Evolutionary conservation across 169 alveolate species (phyloP).

Genomic region (Eimeria praecox): DNA sequence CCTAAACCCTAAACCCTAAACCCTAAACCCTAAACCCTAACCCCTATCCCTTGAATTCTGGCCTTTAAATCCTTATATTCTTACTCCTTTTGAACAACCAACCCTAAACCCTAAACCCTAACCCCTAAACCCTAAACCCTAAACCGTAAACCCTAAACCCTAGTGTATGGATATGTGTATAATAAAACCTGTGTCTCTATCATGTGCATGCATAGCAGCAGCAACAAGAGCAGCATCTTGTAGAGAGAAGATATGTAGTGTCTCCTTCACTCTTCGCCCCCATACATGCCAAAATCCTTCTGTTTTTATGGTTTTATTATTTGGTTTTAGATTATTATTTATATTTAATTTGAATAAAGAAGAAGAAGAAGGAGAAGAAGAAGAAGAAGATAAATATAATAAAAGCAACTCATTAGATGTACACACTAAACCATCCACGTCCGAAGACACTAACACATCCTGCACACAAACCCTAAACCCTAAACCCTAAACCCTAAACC

Average conservation of each 20-base stretch:
- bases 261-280: constrained; percentile 17
- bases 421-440: constrained; percentile 31
- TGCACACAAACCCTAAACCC: constrained; percentile 23
- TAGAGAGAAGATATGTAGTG: not conserved
- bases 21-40: not conserved
- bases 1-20: not conserved
- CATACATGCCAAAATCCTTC: constrained; percentile 10
- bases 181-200: constrained; percentile 52
- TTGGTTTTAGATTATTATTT: too few species aligned
- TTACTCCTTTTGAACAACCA: not conserved
- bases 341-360: too few species aligned
- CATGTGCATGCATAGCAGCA: constrained; percentile 31
- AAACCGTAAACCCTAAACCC: constrained; percentile 3
- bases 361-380: not conserved
- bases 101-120: not conserved
- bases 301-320: not conserved
- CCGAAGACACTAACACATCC: constrained; percentile 68
- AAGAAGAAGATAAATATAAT: not conserved
- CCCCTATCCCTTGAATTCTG: not conserved
- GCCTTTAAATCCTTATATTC: not conserved
- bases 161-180: not conserved
- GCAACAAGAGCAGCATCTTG: constrained; percentile 33
- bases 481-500: constrained; percentile 47
- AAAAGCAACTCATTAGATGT: constrained; percentile 56
- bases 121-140: not conserved